phyloP scores from a whole-genome alignment of 305 asterid species.

The Fraxinus platypoda region DNA sequence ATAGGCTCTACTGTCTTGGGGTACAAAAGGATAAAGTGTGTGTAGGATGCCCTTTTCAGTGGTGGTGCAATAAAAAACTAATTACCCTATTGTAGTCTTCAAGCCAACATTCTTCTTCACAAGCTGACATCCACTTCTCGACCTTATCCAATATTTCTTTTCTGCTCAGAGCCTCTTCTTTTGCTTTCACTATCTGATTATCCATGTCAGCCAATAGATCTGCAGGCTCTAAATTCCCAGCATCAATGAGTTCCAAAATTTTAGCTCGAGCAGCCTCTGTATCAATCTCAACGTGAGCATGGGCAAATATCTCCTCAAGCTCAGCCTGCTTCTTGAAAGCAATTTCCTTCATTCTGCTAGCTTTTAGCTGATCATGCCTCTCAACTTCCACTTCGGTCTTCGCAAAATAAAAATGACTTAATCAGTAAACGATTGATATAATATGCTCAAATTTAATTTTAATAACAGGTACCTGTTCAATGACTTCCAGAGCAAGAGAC shows the following conservation, averaged over 20 bases:
- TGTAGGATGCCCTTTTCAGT: neutral
- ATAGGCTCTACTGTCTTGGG: too few species aligned
- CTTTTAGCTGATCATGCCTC: slow-evolving; percentile 75
- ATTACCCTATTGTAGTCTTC: slow-evolving; percentile 91
- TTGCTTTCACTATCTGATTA: slow-evolving; percentile 72
- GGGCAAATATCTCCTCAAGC: slow-evolving; percentile 81
- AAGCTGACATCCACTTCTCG: slow-evolving; percentile 98
- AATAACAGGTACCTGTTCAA: slow-evolving; percentile 36
- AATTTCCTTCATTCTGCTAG: slow-evolving; percentile 94
- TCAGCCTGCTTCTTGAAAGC: slow-evolving; percentile 90
- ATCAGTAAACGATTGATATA: neutral
- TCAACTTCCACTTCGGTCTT: slow-evolving; percentile 54
- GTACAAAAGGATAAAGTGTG: neutral
- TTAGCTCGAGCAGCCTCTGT: slow-evolving; percentile 74
- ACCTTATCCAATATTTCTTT: slow-evolving; percentile 95
- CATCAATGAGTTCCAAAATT: slow-evolving; percentile 70
- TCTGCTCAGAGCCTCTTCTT: slow-evolving; percentile 88
- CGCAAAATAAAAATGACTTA: slow-evolving; percentile 1
- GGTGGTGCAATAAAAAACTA: neutral
- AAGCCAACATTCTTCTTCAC: slow-evolving; percentile 99
- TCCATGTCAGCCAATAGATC: slow-evolving; percentile 93
- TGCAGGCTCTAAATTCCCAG: slow-evolving; percentile 76
- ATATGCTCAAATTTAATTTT: neutral
- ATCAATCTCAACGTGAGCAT: slow-evolving; percentile 85
- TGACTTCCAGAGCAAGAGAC: slow-evolving; percentile 44